These are phyloP conservation scores for Solanum arcanum DNA, from an alignment of 257 asterid species.

Conservation along the genomic window DNA sequence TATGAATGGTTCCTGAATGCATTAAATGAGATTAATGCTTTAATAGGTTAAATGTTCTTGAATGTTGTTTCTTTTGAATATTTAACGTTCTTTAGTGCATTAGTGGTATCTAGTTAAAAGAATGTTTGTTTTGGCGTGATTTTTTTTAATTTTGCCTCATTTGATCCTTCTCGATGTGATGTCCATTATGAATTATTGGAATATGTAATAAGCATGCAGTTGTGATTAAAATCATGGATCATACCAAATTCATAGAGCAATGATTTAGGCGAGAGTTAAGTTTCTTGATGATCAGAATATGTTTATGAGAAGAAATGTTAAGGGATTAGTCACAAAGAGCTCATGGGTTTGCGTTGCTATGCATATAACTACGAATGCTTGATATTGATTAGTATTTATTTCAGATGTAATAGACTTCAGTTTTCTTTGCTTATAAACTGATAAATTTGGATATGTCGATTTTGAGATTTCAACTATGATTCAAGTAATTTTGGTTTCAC, in stretches of 20 bases:
- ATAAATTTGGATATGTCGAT: not conserved
- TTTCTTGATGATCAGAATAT: constrained; percentile 18
- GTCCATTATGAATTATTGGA: not conserved
- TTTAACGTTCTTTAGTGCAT: not conserved
- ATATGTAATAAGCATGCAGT: constrained; percentile 18
- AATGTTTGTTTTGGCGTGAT: not conserved
- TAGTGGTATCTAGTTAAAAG: not conserved
- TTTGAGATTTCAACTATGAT: not conserved
- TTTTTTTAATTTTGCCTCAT: not conserved
- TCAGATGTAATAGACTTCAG: not conserved
- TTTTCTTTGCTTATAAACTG: not conserved
- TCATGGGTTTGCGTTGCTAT: constrained; percentile 21
- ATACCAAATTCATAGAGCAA: constrained; percentile 20
- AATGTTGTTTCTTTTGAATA: not conserved
- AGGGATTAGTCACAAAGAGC: constrained; percentile 26
- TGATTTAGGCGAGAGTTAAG: constrained; percentile 22
- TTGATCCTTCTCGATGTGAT: no score
- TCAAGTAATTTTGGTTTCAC: not conserved
- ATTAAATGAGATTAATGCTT: not conserved
- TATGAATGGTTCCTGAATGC: not conserved
- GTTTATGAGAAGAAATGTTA: constrained; percentile 23
- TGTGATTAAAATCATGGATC: constrained; percentile 18
- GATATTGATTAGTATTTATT: not conserved
- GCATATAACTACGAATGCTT: not conserved
- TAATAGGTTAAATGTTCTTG: not conserved